Evolutionary conservation across 148 eudicot species (phyloP).

Genomic region (Polygonum maritimum): DNA sequence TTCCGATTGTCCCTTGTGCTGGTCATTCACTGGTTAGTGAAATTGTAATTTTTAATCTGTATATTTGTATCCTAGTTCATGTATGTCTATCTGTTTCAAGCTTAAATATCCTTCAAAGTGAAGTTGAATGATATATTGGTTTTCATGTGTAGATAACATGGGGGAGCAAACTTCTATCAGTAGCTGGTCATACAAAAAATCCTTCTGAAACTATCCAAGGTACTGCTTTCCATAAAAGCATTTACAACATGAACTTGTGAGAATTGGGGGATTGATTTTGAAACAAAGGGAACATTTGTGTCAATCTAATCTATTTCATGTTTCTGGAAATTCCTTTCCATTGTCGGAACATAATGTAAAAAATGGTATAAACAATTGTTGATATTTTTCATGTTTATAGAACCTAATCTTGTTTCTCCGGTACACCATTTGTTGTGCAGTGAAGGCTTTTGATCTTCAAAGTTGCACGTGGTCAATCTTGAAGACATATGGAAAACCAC

Average conservation of each 20-base stretch:
- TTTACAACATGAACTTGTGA: not conserved
- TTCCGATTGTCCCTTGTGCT: slow-evolving; percentile 58
- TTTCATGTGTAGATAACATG: slow-evolving; percentile 64
- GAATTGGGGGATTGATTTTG: not conserved
- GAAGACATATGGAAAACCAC: slow-evolving; percentile 97
- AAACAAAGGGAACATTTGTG: not conserved
- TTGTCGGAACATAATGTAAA: not conserved
- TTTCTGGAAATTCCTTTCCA: not conserved
- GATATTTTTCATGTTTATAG: slow-evolving; percentile 5
- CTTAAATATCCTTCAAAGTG: not conserved
- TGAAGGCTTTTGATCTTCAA: slow-evolving; percentile 82
- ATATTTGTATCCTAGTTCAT: not conserved
- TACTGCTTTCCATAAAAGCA: slow-evolving; percentile 4
- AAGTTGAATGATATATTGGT: not conserved
- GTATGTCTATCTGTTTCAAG: not conserved
- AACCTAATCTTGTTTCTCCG: not conserved
- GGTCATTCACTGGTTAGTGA: slow-evolving; percentile 90
- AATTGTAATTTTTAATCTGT: not conserved
- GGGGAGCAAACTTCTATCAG: slow-evolving; percentile 82
- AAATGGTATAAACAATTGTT: not conserved
- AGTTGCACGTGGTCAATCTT: slow-evolving; percentile 71
- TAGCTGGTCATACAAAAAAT: slow-evolving; percentile 93
- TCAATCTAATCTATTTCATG: not conserved
- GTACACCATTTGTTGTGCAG: slow-evolving; percentile 33
- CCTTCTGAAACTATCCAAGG: slow-evolving; percentile 80